These are phyloP conservation scores for Termitomyces sp. DNA, from an alignment of 768 basidiomycete genomes.

Conservation along the genomic window DNA sequence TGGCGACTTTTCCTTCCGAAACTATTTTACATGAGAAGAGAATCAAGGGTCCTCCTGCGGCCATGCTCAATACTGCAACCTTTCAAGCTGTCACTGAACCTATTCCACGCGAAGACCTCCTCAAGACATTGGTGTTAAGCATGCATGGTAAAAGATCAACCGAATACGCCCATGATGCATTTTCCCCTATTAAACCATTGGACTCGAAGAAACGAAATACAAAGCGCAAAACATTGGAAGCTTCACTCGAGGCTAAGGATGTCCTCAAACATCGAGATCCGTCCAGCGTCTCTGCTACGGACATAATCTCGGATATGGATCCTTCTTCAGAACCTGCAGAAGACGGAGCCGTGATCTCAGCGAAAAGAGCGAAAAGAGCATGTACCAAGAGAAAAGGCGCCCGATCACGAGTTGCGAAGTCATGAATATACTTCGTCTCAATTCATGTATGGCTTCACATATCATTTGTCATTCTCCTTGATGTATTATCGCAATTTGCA, in stretches of 20 bases:
- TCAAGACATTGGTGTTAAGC: background rate
- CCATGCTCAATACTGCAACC: background rate
- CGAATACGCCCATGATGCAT: background rate
- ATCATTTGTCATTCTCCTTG: too few relatives aligned
- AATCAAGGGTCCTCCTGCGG: background rate
- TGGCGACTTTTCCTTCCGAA: background rate
- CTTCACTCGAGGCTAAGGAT: background rate
- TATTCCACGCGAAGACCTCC: background rate
- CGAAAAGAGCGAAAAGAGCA: background rate
- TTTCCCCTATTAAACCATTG: too few relatives aligned
- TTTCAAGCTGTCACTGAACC: background rate
- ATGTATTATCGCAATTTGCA: too few relatives aligned
- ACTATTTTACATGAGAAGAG: background rate
- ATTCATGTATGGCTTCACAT: too few relatives aligned
- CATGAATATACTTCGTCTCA: background rate
- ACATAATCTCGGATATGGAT: background rate
- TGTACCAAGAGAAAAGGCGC: background rate
- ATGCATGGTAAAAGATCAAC: constrained; percentile 3
- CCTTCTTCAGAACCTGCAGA: background rate
- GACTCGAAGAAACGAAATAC: background rate
- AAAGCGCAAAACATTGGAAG: background rate
- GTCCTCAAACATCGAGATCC: background rate
- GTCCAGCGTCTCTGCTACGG: background rate
- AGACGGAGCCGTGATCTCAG: background rate
- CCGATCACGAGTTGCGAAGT: background rate